Conservation (phyloP, 441 rosid species). For the Geranium incanum region DNA sequence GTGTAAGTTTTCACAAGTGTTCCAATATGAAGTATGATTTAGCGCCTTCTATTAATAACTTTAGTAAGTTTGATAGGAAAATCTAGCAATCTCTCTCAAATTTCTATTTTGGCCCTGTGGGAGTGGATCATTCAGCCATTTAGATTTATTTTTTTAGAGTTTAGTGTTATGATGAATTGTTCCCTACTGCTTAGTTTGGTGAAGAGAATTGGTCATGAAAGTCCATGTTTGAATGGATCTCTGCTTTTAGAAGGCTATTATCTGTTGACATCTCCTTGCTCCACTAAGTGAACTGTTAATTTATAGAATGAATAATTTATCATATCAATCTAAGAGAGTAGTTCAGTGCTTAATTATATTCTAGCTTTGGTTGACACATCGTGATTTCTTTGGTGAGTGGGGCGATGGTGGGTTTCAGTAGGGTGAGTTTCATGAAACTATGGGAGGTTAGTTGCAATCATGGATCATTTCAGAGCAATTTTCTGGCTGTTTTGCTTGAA, state of each 20-base stretch:
- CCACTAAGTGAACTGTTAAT: background rate
- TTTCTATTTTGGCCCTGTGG: background rate
- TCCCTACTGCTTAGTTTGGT: background rate
- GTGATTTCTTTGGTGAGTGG: background rate
- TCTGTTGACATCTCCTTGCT: background rate
- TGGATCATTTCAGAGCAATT: background rate
- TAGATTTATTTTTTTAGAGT: background rate
- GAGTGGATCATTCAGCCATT: background rate
- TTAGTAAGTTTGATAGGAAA: background rate
- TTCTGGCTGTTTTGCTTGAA: background rate
- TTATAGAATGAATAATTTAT: background rate
- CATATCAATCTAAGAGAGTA: background rate
- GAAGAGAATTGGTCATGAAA: background rate
- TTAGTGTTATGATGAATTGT: background rate
- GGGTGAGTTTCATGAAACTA: background rate
- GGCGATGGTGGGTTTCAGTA: background rate
- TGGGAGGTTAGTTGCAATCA: background rate
- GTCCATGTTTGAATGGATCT: background rate
- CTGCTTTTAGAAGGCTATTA: background rate
- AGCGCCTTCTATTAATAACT: background rate
- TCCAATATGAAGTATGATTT: background rate
- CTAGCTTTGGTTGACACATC: background rate
- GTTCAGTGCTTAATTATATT: background rate
- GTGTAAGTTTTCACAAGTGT: background rate
- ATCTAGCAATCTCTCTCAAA: slow-evolving; percentile 4